These are phyloP conservation scores for Metschnikowia cubensis DNA, from an alignment of 805 yeast species.

Conservation along the genomic window DNA sequence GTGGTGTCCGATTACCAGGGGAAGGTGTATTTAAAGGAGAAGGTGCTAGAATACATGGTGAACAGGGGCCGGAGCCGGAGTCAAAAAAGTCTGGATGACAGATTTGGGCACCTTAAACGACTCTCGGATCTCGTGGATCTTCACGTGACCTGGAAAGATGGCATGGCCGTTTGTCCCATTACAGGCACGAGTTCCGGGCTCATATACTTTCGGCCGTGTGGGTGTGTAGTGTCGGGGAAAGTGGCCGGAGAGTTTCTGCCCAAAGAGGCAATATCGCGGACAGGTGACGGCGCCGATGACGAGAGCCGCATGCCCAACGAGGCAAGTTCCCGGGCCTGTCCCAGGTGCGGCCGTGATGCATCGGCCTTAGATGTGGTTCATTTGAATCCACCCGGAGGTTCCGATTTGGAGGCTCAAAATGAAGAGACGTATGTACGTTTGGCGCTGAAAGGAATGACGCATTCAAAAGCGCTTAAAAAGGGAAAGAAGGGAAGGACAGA, in stretches of 20 bases:
- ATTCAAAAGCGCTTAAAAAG: slow-evolving; percentile 20
- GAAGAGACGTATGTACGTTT: slow-evolving; percentile 14
- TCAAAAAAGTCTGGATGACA: not conserved
- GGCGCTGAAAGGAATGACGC: slow-evolving; percentile 17
- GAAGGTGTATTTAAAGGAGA: slow-evolving; percentile 57
- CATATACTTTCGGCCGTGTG: slow-evolving; percentile 35
- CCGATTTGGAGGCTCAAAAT: slow-evolving; percentile 11
- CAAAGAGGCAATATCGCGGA: not conserved
- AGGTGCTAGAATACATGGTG: slow-evolving; percentile 54
- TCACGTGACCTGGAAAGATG: slow-evolving; percentile 11
- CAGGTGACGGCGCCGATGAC: slow-evolving; percentile 22
- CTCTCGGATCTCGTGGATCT: slow-evolving; percentile 15
- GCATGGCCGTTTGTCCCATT: slow-evolving; percentile 30
- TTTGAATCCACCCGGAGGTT: slow-evolving; percentile 23
- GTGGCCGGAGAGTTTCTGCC: slow-evolving; percentile 9
- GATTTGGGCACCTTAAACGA: slow-evolving; percentile 8
- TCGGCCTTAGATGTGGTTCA: slow-evolving; percentile 31
- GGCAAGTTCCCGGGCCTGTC: slow-evolving; percentile 22
- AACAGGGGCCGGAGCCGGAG: slow-evolving; percentile 20
- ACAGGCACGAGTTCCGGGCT: slow-evolving; percentile 20
- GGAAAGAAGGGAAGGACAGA: not conserved
- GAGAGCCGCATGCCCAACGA: not conserved
- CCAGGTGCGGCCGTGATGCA: slow-evolving; percentile 22
- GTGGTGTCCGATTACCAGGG: slow-evolving; percentile 72
- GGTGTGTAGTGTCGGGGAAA: slow-evolving; percentile 30